Percentiles rank a stretch among this genome's conserved stretches.
Evolutionary conservation across 768 basidiomycete species (phyloP).

Genomic region (Kwoniella sp.): DNA sequence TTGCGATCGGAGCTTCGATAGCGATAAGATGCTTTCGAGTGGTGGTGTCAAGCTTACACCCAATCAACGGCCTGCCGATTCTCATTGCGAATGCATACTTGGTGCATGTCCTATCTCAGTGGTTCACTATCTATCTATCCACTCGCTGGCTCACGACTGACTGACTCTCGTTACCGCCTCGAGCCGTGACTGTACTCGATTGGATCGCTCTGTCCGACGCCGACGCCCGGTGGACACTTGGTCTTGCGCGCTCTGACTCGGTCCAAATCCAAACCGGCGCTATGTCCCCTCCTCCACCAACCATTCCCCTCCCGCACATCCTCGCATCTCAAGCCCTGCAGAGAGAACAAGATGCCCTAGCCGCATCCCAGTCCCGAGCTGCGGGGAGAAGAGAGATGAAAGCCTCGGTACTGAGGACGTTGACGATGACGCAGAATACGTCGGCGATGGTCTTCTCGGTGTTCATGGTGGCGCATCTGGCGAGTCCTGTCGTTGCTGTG

Average conservation of each 20-base stretch:
- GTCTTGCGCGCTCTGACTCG: no score
- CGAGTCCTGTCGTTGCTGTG: slow-evolving; percentile 72
- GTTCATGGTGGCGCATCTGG: slow-evolving; percentile 77
- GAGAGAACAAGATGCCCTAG: neutral
- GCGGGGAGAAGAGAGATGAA: neutral
- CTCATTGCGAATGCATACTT: neutral
- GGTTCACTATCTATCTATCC: no score
- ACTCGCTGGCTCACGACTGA: no score
- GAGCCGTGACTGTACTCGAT: no score
- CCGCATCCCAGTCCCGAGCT: neutral
- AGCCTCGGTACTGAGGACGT: slow-evolving; percentile 49
- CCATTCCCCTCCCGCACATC: slow-evolving; percentile 14
- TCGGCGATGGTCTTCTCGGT: slow-evolving; percentile 76
- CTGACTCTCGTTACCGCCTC: no score
- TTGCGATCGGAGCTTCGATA: neutral
- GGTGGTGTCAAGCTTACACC: neutral
- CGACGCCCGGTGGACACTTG: no score
- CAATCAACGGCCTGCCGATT: neutral
- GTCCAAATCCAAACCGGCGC: neutral
- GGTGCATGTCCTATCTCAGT: no score
- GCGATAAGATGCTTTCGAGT: neutral
- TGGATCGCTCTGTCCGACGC: no score
- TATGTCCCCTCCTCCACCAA: slow-evolving; percentile 15
- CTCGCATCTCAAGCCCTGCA: neutral
- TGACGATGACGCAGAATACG: slow-evolving; percentile 68